A percentile compares a stretch with the other conserved stretches of the same genome.
Evolutionary conservation across 352 stramenopile species (phyloP).

Genomic region (Globisporangium abappressorium): DNA sequence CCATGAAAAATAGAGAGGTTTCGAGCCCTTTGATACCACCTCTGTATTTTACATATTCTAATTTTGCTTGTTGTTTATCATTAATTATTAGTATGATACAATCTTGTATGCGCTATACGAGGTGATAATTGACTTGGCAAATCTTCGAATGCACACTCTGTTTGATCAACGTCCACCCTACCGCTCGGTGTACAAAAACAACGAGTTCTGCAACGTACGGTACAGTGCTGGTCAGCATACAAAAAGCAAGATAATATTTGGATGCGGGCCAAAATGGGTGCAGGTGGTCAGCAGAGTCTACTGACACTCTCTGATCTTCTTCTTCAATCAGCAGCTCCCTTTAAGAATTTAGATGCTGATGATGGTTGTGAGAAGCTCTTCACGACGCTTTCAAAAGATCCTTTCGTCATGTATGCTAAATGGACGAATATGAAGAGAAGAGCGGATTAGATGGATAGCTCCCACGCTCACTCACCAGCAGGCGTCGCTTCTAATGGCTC

Average conservation of each 20-base stretch:
- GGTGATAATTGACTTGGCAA: background rate
- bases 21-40: background rate
- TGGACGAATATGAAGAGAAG: background rate
- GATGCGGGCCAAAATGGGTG: background rate
- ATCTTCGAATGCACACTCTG: background rate
- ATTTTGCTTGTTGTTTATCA: background rate
- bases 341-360: background rate
- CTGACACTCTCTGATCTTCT: constrained; percentile 1
- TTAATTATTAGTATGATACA: too few relatives aligned
- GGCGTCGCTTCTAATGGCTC: background rate
- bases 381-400: background rate
- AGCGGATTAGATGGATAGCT: background rate
- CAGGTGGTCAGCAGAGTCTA: background rate
- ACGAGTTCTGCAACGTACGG: background rate
- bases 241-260: background rate
- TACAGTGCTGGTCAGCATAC: background rate
- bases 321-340: background rate
- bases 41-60: background rate
- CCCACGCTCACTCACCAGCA: background rate
- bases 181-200: background rate
- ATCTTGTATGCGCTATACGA: background rate
- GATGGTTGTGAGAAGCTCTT: background rate
- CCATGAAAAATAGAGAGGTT: background rate
- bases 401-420: background rate
- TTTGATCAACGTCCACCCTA: background rate